Base-by-base conservation (phyloP, 1,139 yeast species). In the Saccharomyces hybrid region DNA sequence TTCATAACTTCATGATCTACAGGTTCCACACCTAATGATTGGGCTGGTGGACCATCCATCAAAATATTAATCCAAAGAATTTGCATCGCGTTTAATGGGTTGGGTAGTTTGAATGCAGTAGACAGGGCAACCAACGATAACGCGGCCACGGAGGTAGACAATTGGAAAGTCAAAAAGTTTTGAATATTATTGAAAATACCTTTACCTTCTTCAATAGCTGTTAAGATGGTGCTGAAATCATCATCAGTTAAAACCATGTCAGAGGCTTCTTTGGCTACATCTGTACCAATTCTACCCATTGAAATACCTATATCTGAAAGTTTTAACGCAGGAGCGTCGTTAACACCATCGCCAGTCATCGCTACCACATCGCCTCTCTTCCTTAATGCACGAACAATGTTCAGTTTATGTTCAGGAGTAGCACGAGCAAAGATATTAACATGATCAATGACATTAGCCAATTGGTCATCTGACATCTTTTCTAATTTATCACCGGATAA, bases 31-130 rank as follows among this genome's bases (percentile, higher is more conserved):
- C 99, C 98, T 51, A 93, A 77, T 0, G 96, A 88, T 72, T 93
- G 99, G 0, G 99, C 99, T 3, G 99, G 99, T 7, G 99, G 99
- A 0, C 99, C 99, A 73, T 93, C 99, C 99, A 93, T 93, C 59
- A 93, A 78, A 56, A 93, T 93, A 69, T 93, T 91, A 69, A 93
- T 93, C 97, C 98, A 93, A 64, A 93, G 76, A 63, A 93, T 93
- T 75, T 93, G 98, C 98, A 93, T 93, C 26, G 99, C 97, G 69
- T 93, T 93, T 63, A 93, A 78, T n/a, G 99, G 99, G 64, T 90
- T 91, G 53, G 97, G 97, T 57, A 91, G 77, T 48, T 90, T 88
- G 66, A 90, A 83, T 55, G 90, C 75, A 1, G 98, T 91, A 2
- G 97, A 80, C 59, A 91, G 75, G 0, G 97, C 97, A 66, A 93